phyloP scores from a whole-genome alignment of 1,284 basidiomycete species.

The Takashimella koratensis region DNA sequence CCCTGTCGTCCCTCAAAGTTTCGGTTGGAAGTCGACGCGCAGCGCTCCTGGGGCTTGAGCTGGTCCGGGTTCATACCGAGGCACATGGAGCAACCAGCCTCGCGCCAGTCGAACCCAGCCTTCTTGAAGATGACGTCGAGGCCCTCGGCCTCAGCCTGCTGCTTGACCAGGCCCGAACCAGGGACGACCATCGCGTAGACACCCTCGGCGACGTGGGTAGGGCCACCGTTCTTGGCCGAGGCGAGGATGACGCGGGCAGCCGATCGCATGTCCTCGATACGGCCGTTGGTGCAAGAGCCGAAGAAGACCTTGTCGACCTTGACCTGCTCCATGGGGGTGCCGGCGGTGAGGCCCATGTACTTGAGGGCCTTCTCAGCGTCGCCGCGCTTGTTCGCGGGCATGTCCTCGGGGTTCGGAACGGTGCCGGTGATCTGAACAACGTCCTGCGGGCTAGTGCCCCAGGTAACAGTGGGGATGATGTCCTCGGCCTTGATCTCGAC shows the following conservation, averaged over 20 bases:
- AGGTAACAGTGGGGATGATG: slow-evolving; percentile 90
- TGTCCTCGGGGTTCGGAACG: slow-evolving; percentile 74
- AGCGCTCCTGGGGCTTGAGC: slow-evolving; percentile 81
- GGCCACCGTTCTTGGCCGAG: slow-evolving; percentile 44
- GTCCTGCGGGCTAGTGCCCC: slow-evolving; percentile 95
- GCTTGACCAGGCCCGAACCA: slow-evolving; percentile 89
- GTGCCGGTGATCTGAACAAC: slow-evolving; percentile 79
- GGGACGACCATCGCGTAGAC: slow-evolving; percentile 94
- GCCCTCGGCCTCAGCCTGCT: slow-evolving; percentile 91
- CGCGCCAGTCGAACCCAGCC: slow-evolving; percentile 95
- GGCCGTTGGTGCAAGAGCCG: slow-evolving; percentile 94
- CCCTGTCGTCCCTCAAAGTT: slow-evolving; percentile 95
- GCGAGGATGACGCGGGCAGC: slow-evolving; percentile 74
- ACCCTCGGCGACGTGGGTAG: slow-evolving; percentile 64
- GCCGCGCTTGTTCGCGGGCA: slow-evolving; percentile 65
- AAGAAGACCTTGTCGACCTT: slow-evolving; percentile 92
- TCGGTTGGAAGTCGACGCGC: slow-evolving; percentile 93
- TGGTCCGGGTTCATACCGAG: slow-evolving; percentile 98
- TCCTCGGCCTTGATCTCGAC: slow-evolving; percentile 81
- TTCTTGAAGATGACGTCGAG: slow-evolving; percentile 86
- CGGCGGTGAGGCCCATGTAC: slow-evolving; percentile 87
- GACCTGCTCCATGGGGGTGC: slow-evolving; percentile 79
- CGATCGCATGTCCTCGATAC: slow-evolving; percentile 90
- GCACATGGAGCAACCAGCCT: slow-evolving; percentile 98
- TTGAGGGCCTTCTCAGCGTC: slow-evolving; percentile 76